Evolutionary conservation across 768 basidiomycete genomes (phyloP), one percentile per base, ranked within the genome.

Genomic region (Psilocybe cubensis): DNA sequence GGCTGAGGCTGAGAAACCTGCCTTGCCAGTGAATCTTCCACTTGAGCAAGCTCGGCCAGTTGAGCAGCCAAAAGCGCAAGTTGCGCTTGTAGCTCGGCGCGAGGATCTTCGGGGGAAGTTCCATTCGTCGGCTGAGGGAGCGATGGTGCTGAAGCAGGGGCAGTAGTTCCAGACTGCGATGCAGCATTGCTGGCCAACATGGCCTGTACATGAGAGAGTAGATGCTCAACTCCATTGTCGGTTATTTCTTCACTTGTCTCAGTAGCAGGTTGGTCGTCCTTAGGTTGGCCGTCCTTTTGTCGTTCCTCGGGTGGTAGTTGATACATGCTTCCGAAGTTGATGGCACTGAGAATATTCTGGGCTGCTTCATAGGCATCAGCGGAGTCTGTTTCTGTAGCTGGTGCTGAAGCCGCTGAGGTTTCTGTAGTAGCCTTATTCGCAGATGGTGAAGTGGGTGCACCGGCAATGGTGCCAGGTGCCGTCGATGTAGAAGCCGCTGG

Each of bases 361-460:
- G 89, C 89, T 0, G 89, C 89, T 66, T 89, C 85, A 80, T 88
- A 91, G 11, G 87, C 86, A 57, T 88, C 86, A 57, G 76, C 76
- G n/a, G 76, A 77, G 44, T 81, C 78, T 56, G 63, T 68, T 47
- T 77, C 76, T 12, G 54, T 52, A 17, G 64, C 58, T 3, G 65
- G 12, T 20, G 41, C 12, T 29, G 52, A 1, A 28, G 52, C 25
- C 3, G 52, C 3, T 10, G 52, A 1, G 20, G 52, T n/a, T 4
- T 41, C 3, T 10, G 52, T 42, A 42, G 52, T 24, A 8, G 52
- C 12, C 24, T 60, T 59, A 18, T 48, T 50, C 29, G 54, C 35
- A 41, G 66, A 44, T 28, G 59, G 57, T 20, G 58, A 14, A 7
- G 56, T 40, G 8, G 63, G 20, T 43, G 58, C 52, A 17, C 53